Evolutionary conservation across 1,284 basidiomycete genomes (phyloP).

Genomic region (Sporisorium graminicola): DNA sequence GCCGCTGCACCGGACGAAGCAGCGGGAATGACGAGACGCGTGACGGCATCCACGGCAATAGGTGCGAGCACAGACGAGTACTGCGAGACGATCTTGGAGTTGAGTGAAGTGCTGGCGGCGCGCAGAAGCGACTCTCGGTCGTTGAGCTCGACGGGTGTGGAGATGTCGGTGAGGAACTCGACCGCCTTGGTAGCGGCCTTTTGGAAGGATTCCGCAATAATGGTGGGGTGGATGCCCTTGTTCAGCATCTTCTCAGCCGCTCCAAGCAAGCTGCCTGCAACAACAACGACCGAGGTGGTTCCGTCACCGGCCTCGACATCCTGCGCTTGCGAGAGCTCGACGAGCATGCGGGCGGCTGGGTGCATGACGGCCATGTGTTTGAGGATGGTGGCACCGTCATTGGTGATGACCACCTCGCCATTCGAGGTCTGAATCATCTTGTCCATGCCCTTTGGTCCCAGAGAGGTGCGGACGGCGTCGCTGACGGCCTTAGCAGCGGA

Average conservation of each 20-base stretch:
- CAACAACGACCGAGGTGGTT: constrained; percentile 97
- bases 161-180: constrained; percentile 92
- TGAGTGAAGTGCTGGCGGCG: constrained; percentile 93
- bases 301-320: constrained; percentile 99
- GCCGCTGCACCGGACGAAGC: constrained; percentile 18
- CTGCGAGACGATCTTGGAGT: constrained; percentile 99
- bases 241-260: constrained; percentile 97
- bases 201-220: constrained; percentile 95
- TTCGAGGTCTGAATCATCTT: constrained; percentile 99
- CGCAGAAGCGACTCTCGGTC: constrained; percentile 88
- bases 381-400: constrained; percentile 98
- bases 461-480: constrained; percentile 94
- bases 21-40: constrained; percentile 56
- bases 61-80: constrained; percentile 97
- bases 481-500: constrained; percentile 82
- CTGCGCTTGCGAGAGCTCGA: constrained; percentile 97
- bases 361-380: constrained; percentile 97
- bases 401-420: constrained; percentile 97
- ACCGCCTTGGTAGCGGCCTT: constrained; percentile 92
- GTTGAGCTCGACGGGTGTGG: constrained; percentile 89
- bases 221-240: constrained; percentile 95
- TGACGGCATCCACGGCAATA: constrained; percentile 94
- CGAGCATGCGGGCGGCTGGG: constrained; percentile 95
- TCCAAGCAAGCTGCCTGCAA: constrained; percentile 90
- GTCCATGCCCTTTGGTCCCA: constrained; percentile 99